Percentiles rank a stretch among this genome's conserved stretches.
phyloP scores from a whole-genome alignment of 73 alveolate species.

The Paraurostyla sp. region DNA sequence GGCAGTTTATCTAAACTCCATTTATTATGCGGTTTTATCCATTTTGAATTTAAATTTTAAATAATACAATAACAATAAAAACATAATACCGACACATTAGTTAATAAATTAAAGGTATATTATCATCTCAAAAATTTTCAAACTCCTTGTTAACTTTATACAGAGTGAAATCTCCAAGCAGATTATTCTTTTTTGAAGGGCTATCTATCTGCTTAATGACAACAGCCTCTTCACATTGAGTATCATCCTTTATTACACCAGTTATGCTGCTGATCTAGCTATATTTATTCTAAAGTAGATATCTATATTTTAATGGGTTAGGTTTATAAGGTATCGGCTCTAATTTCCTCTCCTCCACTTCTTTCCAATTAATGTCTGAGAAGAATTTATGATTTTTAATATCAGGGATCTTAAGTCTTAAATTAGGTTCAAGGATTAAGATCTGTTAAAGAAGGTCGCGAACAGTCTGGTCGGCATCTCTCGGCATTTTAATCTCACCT shows the following conservation, averaged over 20 bases:
- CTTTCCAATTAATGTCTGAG: slow-evolving; percentile 31
- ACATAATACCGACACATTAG: not conserved
- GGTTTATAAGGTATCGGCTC: slow-evolving; percentile 54
- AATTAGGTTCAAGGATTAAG: slow-evolving; percentile 48
- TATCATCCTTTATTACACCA: not conserved
- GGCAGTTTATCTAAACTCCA: not conserved
- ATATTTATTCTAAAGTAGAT: slow-evolving; percentile 40
- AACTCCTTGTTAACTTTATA: slow-evolving; percentile 43
- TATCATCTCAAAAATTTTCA: slow-evolving; percentile 38
- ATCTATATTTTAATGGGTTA: slow-evolving; percentile 13
- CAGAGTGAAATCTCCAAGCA: slow-evolving; percentile 38
- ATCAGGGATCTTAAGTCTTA: slow-evolving; percentile 26
- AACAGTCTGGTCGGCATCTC: slow-evolving; percentile 49
- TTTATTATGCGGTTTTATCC: slow-evolving; percentile 12
- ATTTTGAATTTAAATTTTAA: slow-evolving; percentile 27
- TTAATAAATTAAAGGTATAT: not conserved
- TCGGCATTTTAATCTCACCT: slow-evolving; percentile 51
- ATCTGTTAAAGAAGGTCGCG: slow-evolving; percentile 28
- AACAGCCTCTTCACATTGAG: not conserved
- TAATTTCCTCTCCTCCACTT: slow-evolving; percentile 1
- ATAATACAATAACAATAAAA: not conserved
- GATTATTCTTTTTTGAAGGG: slow-evolving; percentile 36
- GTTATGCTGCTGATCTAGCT: not conserved
- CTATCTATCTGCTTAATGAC: not conserved
- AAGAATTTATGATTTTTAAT: slow-evolving; percentile 50